Base-by-base conservation (phyloP, 495 filamentous ascomycete species). In the Extremus antarcticus region DNA sequence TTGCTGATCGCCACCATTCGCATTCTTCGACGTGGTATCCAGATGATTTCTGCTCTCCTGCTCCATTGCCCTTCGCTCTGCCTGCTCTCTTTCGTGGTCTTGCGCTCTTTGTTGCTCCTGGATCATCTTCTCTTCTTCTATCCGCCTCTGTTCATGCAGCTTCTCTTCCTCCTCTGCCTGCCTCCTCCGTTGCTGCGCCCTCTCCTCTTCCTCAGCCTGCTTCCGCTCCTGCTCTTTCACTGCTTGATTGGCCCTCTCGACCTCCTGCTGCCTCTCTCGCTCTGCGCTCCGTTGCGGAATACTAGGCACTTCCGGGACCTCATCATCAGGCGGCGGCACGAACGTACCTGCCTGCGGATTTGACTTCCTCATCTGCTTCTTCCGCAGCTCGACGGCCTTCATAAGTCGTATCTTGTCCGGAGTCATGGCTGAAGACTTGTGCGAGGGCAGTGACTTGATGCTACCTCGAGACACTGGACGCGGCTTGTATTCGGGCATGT, bases 301-400 rank as follows among this genome's bases (percentile, higher is more conserved):
- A 16, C 3, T 43, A 16, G 59, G 54, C 16, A 61, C 46, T 19
- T 49, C 41, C 3, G 51, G 51, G 11, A 35, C 39, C 11, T 58
- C 56, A 35, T 63, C 60, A 24, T 60, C 57, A 19, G n/a, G 25
- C 23, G 55, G 55, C 22, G 50, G 46, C n/a, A 41, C 46, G 23
- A 56, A 54, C 9, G 54, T 50, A 2, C 24, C 19, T 1, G 48
- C 19, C 22, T 56, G 61, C 16, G 51, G 50, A 24, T 59, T 56
- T 22, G 55, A 55, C 38, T 66, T 64, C 19, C 57, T 55, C 43
- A 53, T 25, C 50, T 87, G 82, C 63, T 85, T 88, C 68, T 88
- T 90, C 39, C 92, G 78, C 43, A 96, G 72, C 60, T 97, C 85
- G 67, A 96, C 75, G 3, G 92, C 91, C 72, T 91, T 95, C 88